Percentiles rank a stretch among this genome's conserved stretches.
Conservation (phyloP, 129 eudicot genomes). For the Logfia minima region DNA sequence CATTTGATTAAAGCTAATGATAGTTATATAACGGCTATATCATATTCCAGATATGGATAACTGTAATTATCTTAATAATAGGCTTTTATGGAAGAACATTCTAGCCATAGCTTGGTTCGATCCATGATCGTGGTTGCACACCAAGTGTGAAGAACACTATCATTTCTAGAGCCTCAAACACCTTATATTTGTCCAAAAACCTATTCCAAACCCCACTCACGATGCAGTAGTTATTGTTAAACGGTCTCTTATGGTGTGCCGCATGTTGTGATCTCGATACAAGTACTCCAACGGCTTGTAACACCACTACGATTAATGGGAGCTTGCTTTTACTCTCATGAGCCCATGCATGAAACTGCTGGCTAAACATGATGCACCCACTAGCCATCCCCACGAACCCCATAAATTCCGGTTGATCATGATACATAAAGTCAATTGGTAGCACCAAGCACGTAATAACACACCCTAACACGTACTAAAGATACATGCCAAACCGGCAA, state of each 20-base stretch:
- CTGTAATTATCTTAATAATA: no score
- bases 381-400: constrained; percentile 51
- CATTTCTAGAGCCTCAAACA: constrained; percentile 62
- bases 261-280: constrained; percentile 60
- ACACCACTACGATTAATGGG: constrained; percentile 53
- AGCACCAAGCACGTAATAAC: constrained; percentile 37
- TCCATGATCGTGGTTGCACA: constrained; percentile 70
- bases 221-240: constrained; percentile 61
- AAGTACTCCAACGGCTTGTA: constrained; percentile 62
- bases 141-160: constrained; percentile 55
- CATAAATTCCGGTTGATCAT: constrained; percentile 42
- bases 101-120: constrained; percentile 41
- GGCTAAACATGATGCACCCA: constrained; percentile 67
- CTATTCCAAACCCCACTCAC: constrained; percentile 80
- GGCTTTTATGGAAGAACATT: not conserved
- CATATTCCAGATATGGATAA: no score
- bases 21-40: no score
- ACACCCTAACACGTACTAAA: constrained; percentile 40
- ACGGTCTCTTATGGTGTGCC: constrained; percentile 64
- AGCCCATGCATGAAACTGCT: constrained; percentile 73
- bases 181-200: constrained; percentile 47
- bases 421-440: constrained; percentile 40
- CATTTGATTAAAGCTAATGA: no score
- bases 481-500: no score
- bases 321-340: constrained; percentile 60